These are phyloP conservation scores for Pyrenophora tritici-repentis DNA, from an alignment of 2,329 filamentous ascomycete genomes.

Conservation along the genomic window DNA sequence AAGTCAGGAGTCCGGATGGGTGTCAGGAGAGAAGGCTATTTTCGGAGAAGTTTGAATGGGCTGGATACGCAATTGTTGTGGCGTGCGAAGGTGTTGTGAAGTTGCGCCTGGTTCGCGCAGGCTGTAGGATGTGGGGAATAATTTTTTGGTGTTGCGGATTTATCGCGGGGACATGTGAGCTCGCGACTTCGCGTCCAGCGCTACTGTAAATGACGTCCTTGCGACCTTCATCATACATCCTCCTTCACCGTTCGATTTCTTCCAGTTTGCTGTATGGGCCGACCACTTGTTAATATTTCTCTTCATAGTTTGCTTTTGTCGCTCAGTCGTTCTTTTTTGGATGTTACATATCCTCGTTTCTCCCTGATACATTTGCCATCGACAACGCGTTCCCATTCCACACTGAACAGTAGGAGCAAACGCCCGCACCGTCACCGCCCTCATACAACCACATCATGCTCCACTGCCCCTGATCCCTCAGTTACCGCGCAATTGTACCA, in stretches of 20 bases:
- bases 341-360: background rate
- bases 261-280: conserved; percentile 1
- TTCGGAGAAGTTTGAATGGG: background rate
- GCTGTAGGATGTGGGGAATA: conserved; percentile 20
- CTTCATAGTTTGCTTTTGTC: background rate
- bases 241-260: background rate
- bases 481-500: background rate
- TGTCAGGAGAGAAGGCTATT: background rate
- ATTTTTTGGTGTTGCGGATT: conserved; percentile 28
- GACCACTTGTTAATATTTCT: background rate
- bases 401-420: background rate
- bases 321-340: conserved; percentile 4
- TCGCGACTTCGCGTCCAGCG: conserved; percentile 17
- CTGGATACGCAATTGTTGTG: background rate
- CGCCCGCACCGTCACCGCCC: background rate
- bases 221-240: background rate
- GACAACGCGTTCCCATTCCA: background rate
- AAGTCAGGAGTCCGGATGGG: background rate
- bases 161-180: conserved; percentile 30
- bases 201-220: conserved; percentile 9
- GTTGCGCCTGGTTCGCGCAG: conserved; percentile 7
- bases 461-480: background rate
- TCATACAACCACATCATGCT: background rate
- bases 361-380: conserved; percentile 2
- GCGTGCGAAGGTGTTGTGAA: background rate